phyloP scores from a whole-genome alignment of 148 eudicot species.

The Polygonum maritimum region DNA sequence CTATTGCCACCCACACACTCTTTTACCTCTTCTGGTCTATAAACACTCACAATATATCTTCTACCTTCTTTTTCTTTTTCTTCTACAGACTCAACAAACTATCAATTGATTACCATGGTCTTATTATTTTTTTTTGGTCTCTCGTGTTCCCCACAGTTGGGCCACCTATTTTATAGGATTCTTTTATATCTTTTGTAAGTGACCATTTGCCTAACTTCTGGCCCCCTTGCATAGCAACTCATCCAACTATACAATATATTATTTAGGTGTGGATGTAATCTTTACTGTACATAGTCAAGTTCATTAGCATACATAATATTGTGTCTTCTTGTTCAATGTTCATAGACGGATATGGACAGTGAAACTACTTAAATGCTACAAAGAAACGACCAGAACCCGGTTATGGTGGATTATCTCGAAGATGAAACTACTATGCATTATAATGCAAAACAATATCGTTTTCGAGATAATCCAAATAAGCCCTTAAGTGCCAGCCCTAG shows the following conservation, averaged over 20 bases:
- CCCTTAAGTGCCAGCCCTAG: too few species aligned
- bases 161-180: neutral
- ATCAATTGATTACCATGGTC: neutral
- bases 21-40: neutral
- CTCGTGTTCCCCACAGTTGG: constrained; percentile 5
- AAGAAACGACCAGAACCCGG: neutral
- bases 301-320: neutral
- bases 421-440: too few species aligned
- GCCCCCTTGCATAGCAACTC: neutral
- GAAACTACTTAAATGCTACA: too few species aligned
- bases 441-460: too few species aligned
- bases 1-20: neutral
- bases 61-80: neutral
- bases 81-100: neutral
- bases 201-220: neutral
- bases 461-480: too few species aligned
- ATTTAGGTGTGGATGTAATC: neutral
- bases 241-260: neutral
- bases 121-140: neutral
- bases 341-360: too few species aligned
- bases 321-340: neutral
- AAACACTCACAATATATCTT: neutral
- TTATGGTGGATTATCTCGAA: too few species aligned
- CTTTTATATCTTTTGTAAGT: neutral
- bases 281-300: neutral